phyloP scores from a whole-genome alignment of 176 grass and related monocot species.

The Stipa capillata region DNA sequence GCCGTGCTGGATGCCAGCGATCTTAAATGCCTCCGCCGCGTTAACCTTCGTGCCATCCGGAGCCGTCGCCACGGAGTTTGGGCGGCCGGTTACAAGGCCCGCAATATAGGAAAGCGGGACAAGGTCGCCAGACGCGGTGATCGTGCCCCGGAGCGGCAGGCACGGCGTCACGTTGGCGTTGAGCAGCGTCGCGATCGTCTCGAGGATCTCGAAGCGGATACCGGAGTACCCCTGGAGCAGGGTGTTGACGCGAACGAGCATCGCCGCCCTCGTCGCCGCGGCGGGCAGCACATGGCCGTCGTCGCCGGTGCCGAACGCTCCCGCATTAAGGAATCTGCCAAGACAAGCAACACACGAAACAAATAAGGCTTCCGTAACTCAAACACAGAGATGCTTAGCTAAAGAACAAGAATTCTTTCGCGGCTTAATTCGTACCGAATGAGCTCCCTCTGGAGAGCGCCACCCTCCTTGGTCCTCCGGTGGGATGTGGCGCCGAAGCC shows the following conservation, averaged over 20 bases:
- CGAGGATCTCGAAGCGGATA: conserved; percentile 84
- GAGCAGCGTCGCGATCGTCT: conserved; percentile 58
- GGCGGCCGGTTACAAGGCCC: conserved; percentile 61
- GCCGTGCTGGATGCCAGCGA: conserved; percentile 39
- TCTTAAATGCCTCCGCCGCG: conserved; percentile 46
- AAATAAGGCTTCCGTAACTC: background rate
- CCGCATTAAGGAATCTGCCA: conserved; percentile 19
- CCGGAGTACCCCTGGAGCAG: conserved; percentile 87
- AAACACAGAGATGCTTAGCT: background rate
- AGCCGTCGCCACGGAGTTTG: conserved; percentile 35
- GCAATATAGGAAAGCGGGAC: conserved; percentile 85
- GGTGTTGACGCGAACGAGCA: conserved; percentile 90
- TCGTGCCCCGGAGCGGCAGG: conserved; percentile 76
- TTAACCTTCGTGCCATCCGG: conserved; percentile 22
- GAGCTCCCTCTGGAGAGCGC: conserved; percentile 46
- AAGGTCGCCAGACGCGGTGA: conserved; percentile 75
- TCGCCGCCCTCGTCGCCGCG: conserved; percentile 50
- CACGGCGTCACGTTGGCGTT: conserved; percentile 81
- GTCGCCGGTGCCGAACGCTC: conserved; percentile 52
- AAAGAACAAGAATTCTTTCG: background rate
- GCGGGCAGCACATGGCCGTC: conserved; percentile 60
- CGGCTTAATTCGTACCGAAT: conserved; percentile 29
- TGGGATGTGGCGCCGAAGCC: conserved; percentile 89
- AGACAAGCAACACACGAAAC: background rate
- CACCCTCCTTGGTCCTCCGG: conserved; percentile 72